phyloP scores from a whole-genome alignment of 2,329 filamentous ascomycete genomes.

The Neurospora sp. region DNA sequence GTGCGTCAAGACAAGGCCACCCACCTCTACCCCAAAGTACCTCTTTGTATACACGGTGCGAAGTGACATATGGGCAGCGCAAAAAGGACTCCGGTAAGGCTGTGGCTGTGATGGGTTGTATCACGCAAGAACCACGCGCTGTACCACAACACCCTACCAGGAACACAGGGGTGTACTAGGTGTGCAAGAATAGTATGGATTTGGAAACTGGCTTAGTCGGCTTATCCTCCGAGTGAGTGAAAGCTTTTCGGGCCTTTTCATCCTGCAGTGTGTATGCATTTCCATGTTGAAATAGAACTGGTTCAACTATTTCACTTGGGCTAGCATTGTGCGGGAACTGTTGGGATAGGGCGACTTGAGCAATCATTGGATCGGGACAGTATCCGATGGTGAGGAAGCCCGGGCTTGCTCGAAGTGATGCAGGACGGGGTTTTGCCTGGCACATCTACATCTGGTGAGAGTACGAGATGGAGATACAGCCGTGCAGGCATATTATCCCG shows the following conservation, averaged over 20 bases:
- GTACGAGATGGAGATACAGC: background rate
- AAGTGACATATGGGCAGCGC: background rate
- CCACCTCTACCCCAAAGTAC: background rate
- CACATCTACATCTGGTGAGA: background rate
- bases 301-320: background rate
- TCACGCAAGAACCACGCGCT: background rate
- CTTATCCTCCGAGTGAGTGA: background rate
- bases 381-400: background rate
- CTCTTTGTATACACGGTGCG: background rate
- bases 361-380: background rate
- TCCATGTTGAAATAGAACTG: background rate
- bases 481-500: background rate
- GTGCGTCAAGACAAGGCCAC: background rate
- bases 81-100: background rate
- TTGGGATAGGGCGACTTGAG: background rate
- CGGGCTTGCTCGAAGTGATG: background rate
- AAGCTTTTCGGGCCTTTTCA: background rate
- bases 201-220: background rate
- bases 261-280: background rate
- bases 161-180: background rate
- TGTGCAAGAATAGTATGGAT: background rate
- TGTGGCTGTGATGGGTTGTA: background rate
- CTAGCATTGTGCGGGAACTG: background rate
- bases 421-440: background rate
- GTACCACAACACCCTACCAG: background rate